Evolutionary conservation across 1,139 yeast species (phyloP).

Genomic region (Hansenula lynferdii): DNA sequence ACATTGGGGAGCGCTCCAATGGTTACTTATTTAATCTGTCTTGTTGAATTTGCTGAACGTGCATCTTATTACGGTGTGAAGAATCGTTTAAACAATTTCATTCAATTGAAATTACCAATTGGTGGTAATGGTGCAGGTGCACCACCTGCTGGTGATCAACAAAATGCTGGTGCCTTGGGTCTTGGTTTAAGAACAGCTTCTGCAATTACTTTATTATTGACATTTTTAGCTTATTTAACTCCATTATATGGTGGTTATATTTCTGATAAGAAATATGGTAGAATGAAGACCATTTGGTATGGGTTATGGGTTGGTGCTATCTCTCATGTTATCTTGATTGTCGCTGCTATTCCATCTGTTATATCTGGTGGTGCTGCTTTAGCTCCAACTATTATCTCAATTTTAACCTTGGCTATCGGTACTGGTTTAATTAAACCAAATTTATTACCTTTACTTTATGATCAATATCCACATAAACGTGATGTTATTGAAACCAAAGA

Average conservation of each 20-base stretch:
- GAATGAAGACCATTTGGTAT: slow-evolving; percentile 57
- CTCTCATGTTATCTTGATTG: slow-evolving; percentile 58
- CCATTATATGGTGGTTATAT: slow-evolving; percentile 72
- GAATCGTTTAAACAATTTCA: slow-evolving; percentile 73
- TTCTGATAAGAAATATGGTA: slow-evolving; percentile 69
- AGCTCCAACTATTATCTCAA: slow-evolving; percentile 48
- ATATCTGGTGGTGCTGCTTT: slow-evolving; percentile 37
- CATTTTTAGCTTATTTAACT: slow-evolving; percentile 76
- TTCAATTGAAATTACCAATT: slow-evolving; percentile 52
- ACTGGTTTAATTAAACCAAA: slow-evolving; percentile 79
- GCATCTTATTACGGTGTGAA: slow-evolving; percentile 73
- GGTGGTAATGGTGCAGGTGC: slow-evolving; percentile 40
- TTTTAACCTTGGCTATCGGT: slow-evolving; percentile 66
- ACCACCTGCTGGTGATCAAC: slow-evolving; percentile 33
- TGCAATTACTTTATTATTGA: slow-evolving; percentile 69
- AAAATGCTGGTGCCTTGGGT: slow-evolving; percentile 48
- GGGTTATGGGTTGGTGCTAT: slow-evolving; percentile 51
- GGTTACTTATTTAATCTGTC: slow-evolving; percentile 63
- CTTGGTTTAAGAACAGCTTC: slow-evolving; percentile 61
- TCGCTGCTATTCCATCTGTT: slow-evolving; percentile 63
- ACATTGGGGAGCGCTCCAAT: slow-evolving; percentile 32
- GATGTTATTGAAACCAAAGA: slow-evolving; percentile 55
- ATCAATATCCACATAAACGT: slow-evolving; percentile 53
- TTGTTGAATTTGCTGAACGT: slow-evolving; percentile 75
- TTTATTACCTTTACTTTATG: slow-evolving; percentile 72